Conservation (phyloP, 139 green algal genomes). For the Closterium sp. region DNA sequence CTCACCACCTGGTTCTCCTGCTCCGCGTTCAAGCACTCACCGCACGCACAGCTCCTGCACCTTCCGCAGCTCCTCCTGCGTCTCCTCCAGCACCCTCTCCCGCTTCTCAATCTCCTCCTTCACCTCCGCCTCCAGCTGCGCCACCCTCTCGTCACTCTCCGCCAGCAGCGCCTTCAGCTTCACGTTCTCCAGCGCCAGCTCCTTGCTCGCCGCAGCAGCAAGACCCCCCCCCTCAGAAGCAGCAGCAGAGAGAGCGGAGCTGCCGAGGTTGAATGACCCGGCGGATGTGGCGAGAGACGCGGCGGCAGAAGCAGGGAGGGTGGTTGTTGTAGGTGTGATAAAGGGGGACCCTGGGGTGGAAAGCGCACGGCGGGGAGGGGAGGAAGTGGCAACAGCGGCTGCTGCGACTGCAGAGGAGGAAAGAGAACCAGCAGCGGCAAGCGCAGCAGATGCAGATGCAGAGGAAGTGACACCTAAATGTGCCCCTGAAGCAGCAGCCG, state of each 20-base stretch:
- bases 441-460: neutral
- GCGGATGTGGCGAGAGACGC: neutral
- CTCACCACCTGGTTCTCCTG: constrained; percentile 57
- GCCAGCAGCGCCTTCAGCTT: constrained; percentile 43
- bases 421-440: neutral
- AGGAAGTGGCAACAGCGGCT: neutral
- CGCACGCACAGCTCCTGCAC: neutral
- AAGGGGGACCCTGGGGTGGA: neutral
- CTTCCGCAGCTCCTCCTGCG: neutral
- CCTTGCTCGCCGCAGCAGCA: neutral
- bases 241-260: neutral
- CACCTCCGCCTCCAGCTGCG: constrained; percentile 15
- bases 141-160: constrained; percentile 37
- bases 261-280: neutral
- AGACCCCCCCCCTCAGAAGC: neutral
- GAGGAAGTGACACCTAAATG: neutral
- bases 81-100: neutral
- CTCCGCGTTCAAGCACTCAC: constrained; percentile 22
- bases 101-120: neutral
- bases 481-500: neutral
- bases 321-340: neutral
- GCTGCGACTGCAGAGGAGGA: neutral
- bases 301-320: neutral
- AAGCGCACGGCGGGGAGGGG: no score
- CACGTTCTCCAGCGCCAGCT: constrained; percentile 20